These are phyloP conservation scores for Gentiana dahurica DNA, from an alignment of 257 asterid species.

Conservation along the genomic window DNA sequence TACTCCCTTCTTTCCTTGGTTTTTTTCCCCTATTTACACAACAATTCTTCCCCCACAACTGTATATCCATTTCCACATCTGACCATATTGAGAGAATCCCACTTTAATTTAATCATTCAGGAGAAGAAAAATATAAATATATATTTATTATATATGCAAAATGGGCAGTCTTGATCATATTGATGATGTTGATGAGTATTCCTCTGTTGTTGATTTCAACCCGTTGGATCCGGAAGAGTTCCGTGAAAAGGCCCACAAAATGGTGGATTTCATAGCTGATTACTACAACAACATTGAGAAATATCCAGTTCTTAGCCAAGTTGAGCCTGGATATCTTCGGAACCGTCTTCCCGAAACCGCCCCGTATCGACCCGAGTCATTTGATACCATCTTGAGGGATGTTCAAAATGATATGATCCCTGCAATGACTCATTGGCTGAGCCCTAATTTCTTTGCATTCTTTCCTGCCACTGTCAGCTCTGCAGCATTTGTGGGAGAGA, in stretches of 20 bases:
- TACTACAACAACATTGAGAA: constrained; percentile 18
- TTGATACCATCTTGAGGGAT: constrained; percentile 15
- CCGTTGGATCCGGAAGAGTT: constrained; percentile 26
- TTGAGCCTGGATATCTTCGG: constrained; percentile 25
- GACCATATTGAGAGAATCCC: no score
- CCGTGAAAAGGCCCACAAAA: constrained; percentile 17
- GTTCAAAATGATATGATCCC: constrained; percentile 16
- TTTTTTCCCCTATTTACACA: no score
- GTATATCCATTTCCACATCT: no score
- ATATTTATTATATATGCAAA: background rate
- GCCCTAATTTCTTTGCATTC: constrained; percentile 29
- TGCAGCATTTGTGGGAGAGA: constrained; percentile 23
- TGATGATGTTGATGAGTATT: background rate
- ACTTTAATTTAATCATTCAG: no score
- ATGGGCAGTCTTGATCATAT: constrained; percentile 23
- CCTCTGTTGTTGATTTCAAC: constrained; percentile 7
- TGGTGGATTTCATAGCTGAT: constrained; percentile 24
- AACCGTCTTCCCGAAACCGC: constrained; percentile 15
- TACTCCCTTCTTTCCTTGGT: no score
- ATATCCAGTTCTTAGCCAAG: constrained; percentile 23
- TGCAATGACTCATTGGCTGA: constrained; percentile 29
- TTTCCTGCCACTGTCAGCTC: constrained; percentile 28
- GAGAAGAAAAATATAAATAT: background rate
- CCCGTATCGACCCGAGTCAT: constrained; percentile 18
- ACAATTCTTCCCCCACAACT: no score